These are phyloP conservation scores for Trypanosoma avium DNA, from an alignment of 208 protist species.

Conservation along the genomic window DNA sequence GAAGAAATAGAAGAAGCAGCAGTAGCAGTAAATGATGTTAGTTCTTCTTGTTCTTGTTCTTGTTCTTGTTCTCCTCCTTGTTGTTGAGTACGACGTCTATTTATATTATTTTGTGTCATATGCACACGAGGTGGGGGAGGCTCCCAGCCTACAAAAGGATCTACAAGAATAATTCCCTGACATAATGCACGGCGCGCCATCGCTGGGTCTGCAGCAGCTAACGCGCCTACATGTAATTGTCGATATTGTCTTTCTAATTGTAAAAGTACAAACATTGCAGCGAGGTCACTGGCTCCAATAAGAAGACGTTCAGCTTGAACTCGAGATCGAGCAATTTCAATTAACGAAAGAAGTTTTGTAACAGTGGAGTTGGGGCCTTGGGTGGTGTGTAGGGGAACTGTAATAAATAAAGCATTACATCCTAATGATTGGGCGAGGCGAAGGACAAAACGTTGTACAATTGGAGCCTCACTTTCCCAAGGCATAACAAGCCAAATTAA, in stretches of 20 bases:
- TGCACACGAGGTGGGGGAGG: not conserved
- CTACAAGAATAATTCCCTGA: slow-evolving; percentile 23
- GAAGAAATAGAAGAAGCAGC: no score
- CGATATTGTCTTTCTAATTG: not conserved
- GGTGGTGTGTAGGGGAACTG: slow-evolving; percentile 1
- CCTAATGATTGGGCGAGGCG: slow-evolving; percentile 7
- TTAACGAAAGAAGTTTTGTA: not conserved
- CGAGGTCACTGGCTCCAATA: slow-evolving; percentile 15
- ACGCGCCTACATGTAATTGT: slow-evolving; percentile 1
- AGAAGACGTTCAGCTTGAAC: slow-evolving; percentile 7
- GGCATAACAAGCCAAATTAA: slow-evolving; percentile 18
- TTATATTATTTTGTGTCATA: no score
- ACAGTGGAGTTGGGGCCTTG: not conserved
- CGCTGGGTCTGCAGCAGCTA: slow-evolving; percentile 8
- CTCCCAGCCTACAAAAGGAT: slow-evolving; percentile 24
- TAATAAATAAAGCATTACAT: slow-evolving; percentile 14
- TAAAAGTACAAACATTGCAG: slow-evolving; percentile 20
- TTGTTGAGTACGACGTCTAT: no score
- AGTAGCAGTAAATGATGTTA: not conserved
- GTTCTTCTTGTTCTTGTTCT: not conserved
- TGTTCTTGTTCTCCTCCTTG: not conserved
- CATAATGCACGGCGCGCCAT: slow-evolving; percentile 10
- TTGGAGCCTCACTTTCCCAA: slow-evolving; percentile 4
- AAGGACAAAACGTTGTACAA: slow-evolving; percentile 6
- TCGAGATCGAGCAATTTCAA: not conserved